phyloP scores from a whole-genome alignment of 2,329 filamentous ascomycete species.

The Ophiostoma triangulosporum region DNA sequence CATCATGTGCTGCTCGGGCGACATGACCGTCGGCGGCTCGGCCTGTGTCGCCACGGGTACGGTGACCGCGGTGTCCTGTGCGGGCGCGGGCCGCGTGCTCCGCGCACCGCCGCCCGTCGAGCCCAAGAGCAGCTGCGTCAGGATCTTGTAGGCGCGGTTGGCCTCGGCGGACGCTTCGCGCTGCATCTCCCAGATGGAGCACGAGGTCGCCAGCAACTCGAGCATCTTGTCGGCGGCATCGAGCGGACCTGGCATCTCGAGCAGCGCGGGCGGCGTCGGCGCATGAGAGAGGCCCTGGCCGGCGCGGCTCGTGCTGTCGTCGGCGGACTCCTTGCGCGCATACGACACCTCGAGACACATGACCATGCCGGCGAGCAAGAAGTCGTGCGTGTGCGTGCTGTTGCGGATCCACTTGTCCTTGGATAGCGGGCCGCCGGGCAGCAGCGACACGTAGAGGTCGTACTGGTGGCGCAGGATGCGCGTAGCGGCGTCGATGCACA shows the following conservation, averaged over 20 bases:
- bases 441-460: constrained; percentile 26
- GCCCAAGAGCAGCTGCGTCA: constrained; percentile 18
- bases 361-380: constrained; percentile 33
- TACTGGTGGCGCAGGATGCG: constrained; percentile 30
- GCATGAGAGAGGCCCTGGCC: too few relatives aligned
- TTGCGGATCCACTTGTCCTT: constrained; percentile 29
- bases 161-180: constrained; percentile 18
- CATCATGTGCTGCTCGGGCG: neutral
- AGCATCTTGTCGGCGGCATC: constrained; percentile 14
- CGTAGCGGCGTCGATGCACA: constrained; percentile 31
- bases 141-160: constrained; percentile 19
- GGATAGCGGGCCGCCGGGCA: constrained; percentile 25
- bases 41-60: neutral
- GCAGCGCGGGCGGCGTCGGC: neutral
- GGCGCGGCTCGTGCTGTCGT: neutral
- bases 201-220: constrained; percentile 17
- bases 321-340: constrained; percentile 7
- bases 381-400: constrained; percentile 30
- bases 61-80: neutral
- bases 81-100: neutral
- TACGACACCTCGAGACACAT: constrained; percentile 26
- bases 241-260: neutral
- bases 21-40: neutral
- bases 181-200: constrained; percentile 18
- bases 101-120: neutral